Conservation (phyloP, 306 rosid species). For the Elaeagnus macrophylla region DNA sequence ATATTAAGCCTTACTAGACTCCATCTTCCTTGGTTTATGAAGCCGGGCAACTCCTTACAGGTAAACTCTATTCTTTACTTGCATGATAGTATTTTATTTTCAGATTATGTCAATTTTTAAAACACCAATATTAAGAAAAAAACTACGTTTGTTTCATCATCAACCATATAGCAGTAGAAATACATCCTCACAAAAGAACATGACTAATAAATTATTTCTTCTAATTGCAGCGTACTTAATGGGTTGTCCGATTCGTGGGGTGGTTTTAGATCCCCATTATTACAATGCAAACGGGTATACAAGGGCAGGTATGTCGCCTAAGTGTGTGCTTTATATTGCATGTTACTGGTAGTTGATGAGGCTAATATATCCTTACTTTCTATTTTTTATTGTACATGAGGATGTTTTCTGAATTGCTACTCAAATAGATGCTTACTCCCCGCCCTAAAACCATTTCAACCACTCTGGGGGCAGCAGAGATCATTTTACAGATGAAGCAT, state of each 20-base stretch:
- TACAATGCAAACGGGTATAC: slow-evolving; percentile 96
- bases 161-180: background rate
- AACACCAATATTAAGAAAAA: background rate
- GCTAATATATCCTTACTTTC: background rate
- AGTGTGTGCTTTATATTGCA: slow-evolving; percentile 14
- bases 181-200: slow-evolving; percentile 9
- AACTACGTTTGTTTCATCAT: slow-evolving; percentile 9
- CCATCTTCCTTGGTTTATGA: slow-evolving; percentile 74
- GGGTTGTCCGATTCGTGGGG: slow-evolving; percentile 98
- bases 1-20: slow-evolving; percentile 71
- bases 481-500: too few relatives aligned
- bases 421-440: too few relatives aligned
- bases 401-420: too few relatives aligned
- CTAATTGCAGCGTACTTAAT: slow-evolving; percentile 65
- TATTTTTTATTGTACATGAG: too few relatives aligned
- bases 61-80: slow-evolving; percentile 22
- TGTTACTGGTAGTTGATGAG: background rate
- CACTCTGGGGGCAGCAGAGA: too few relatives aligned
- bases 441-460: too few relatives aligned
- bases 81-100: background rate
- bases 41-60: slow-evolving; percentile 84
- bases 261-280: slow-evolving; percentile 84
- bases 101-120: background rate
- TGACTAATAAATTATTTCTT: background rate
- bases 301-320: slow-evolving; percentile 68